phyloP scores from a whole-genome alignment of 768 basidiomycete species.

The Termitomyces sp. region DNA sequence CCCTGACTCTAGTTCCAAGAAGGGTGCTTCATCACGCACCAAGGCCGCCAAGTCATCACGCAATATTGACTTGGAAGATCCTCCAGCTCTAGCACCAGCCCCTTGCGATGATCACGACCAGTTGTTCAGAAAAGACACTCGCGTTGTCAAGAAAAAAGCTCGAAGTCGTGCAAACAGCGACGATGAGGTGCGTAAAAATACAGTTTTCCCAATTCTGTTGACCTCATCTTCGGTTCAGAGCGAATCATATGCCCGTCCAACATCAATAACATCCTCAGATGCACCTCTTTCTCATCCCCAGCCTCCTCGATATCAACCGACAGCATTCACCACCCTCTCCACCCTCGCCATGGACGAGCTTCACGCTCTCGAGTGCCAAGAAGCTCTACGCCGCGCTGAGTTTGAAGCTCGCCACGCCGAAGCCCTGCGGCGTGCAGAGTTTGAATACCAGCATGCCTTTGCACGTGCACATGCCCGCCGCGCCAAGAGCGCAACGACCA shows the following conservation, averaged over 20 bases:
- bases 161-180: slow-evolving; percentile 75
- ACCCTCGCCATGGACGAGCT: slow-evolving; percentile 85
- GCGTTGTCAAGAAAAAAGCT: slow-evolving; percentile 66
- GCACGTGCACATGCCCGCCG: slow-evolving; percentile 18
- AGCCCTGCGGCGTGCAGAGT: slow-evolving; percentile 64
- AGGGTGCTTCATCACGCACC: slow-evolving; percentile 1
- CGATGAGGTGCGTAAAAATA: slow-evolving; percentile 61
- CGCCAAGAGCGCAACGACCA: slow-evolving; percentile 65
- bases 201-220: no score
- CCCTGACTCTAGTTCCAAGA: slow-evolving; percentile 2
- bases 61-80: neutral
- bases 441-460: slow-evolving; percentile 19
- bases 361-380: slow-evolving; percentile 81
- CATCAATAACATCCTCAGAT: slow-evolving; percentile 42
- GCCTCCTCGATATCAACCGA: slow-evolving; percentile 16
- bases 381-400: slow-evolving; percentile 80
- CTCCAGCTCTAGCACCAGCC: no score
- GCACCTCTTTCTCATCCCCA: slow-evolving; percentile 29
- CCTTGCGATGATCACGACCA: slow-evolving; percentile 9
- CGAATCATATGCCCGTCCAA: slow-evolving; percentile 57
- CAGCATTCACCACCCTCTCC: slow-evolving; percentile 65
- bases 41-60: neutral
- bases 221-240: slow-evolving; percentile 21
- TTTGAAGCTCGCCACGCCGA: slow-evolving; percentile 77
- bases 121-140: neutral